These are phyloP conservation scores for Diaporthe velutina DNA, from an alignment of 2,329 filamentous ascomycete species.

Conservation along the genomic window DNA sequence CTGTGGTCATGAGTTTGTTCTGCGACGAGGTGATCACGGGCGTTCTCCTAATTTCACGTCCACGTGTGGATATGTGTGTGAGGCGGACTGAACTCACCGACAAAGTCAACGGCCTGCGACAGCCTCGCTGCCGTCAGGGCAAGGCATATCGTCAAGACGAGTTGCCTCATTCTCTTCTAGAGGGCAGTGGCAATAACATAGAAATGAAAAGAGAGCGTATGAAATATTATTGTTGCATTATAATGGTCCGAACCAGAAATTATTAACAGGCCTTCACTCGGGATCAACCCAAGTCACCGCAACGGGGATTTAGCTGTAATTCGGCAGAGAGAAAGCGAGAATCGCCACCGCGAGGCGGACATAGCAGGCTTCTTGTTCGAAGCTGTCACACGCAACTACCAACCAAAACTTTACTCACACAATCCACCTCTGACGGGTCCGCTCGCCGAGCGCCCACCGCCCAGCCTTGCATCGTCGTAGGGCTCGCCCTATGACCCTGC, in stretches of 20 bases:
- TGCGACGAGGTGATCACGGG: background rate
- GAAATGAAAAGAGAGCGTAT: background rate
- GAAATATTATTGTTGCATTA: background rate
- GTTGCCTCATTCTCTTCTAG: slow-evolving; percentile 27
- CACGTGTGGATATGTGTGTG: background rate
- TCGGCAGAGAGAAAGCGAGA: background rate
- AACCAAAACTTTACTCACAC: background rate
- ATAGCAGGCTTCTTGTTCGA: slow-evolving; percentile 1
- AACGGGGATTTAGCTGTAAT: background rate
- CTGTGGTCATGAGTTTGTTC: background rate
- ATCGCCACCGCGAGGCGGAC: background rate
- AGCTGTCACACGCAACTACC: background rate
- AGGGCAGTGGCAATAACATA: background rate
- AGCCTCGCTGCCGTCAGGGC: slow-evolving; percentile 27
- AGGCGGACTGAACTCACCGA: background rate
- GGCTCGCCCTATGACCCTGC: background rate
- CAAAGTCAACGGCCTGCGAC: slow-evolving; percentile 2
- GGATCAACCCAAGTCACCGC: slow-evolving; percentile 3
- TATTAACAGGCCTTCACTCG: background rate
- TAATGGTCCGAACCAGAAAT: background rate
- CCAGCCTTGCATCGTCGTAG: background rate
- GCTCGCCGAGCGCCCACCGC: background rate
- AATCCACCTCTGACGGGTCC: background rate
- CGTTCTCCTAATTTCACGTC: background rate
- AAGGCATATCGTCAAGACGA: slow-evolving; percentile 29